Evolutionary conservation across 495 filamentous ascomycete species (phyloP).

Genomic region (Aspergillus nanangensis): DNA sequence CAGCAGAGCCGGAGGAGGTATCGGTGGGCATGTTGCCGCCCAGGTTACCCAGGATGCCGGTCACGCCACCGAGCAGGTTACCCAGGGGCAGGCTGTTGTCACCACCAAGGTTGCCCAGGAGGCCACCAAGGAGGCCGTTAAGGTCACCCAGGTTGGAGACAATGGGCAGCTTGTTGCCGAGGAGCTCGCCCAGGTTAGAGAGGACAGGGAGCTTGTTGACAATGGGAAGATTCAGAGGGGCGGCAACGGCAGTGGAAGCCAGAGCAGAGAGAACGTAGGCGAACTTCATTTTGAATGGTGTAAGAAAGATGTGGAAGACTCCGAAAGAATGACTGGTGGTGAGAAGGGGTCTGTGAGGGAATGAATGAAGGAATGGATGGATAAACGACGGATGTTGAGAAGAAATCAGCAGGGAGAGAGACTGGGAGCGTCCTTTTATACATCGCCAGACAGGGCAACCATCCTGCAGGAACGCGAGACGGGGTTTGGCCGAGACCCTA

Average conservation of each 20-base stretch:
- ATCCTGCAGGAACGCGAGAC: background rate
- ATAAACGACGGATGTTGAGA: background rate
- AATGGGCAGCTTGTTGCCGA: conserved; percentile 1
- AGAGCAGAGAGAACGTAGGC: background rate
- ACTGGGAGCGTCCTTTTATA: background rate
- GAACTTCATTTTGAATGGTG: conserved; percentile 1
- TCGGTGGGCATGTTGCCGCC: background rate
- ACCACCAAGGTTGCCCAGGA: background rate
- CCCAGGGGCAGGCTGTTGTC: background rate
- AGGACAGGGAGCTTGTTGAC: background rate
- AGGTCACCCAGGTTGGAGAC: background rate
- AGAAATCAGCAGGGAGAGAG: background rate
- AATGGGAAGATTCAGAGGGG: background rate
- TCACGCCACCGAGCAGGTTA: background rate
- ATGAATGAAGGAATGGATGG: background rate
- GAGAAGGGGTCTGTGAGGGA: background rate
- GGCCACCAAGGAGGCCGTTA: background rate
- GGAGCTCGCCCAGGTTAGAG: background rate
- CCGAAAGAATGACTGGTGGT: conserved; percentile 2
- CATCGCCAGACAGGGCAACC: background rate
- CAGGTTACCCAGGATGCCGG: background rate
- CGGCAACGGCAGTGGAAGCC: background rate
- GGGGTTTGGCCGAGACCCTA: background rate
- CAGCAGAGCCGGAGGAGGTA: background rate
- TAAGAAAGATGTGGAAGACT: background rate